phyloP scores from a whole-genome alignment of 2,329 filamentous ascomycete species.

The Ophiostoma piceae region DNA sequence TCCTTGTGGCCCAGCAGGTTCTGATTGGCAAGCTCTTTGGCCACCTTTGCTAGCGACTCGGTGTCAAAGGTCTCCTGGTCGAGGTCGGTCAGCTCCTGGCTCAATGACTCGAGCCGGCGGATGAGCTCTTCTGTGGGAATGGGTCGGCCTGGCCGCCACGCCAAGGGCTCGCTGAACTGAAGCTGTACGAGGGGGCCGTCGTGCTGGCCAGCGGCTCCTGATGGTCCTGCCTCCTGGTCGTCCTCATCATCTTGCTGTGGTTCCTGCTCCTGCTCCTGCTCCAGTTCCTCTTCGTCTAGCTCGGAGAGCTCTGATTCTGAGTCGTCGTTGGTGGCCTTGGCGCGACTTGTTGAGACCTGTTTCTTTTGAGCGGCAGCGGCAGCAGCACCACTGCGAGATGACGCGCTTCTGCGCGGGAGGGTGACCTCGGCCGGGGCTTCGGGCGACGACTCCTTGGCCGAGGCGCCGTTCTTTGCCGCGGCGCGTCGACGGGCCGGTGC shows the following conservation, averaged over 20 bases:
- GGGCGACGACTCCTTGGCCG: slow-evolving; percentile 19
- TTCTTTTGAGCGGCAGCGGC: slow-evolving; percentile 21
- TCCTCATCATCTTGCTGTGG: slow-evolving; percentile 14
- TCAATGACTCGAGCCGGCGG: slow-evolving; percentile 71
- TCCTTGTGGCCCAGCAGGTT: slow-evolving; percentile 89
- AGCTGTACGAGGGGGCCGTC: slow-evolving; percentile 47
- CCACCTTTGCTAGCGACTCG: slow-evolving; percentile 76
- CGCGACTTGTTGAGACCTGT: slow-evolving; percentile 4
- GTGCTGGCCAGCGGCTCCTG: slow-evolving; percentile 25
- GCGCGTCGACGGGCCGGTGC: slow-evolving; percentile 28
- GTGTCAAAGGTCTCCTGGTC: slow-evolving; percentile 83
- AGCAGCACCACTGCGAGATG: slow-evolving; percentile 11
- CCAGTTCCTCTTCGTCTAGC: slow-evolving; percentile 22
- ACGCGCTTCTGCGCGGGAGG: slow-evolving; percentile 20
- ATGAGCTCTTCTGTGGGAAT: slow-evolving; percentile 80
- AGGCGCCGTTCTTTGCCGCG: slow-evolving; percentile 24
- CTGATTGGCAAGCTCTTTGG: slow-evolving; percentile 75
- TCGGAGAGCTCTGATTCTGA: slow-evolving; percentile 22
- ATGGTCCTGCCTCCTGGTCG: slow-evolving; percentile 15
- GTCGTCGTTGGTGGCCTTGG: slow-evolving; percentile 15
- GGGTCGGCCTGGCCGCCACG: slow-evolving; percentile 86
- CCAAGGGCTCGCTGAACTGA: slow-evolving; percentile 77
- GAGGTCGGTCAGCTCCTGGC: slow-evolving; percentile 74
- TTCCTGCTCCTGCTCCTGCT: slow-evolving; percentile 14
- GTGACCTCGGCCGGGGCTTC: slow-evolving; percentile 17